A percentile compares a stretch with the other conserved stretches of the same genome.
Evolutionary conservation across 306 rosid genomes (phyloP).

Genomic region (Fragaria ananassa): DNA sequence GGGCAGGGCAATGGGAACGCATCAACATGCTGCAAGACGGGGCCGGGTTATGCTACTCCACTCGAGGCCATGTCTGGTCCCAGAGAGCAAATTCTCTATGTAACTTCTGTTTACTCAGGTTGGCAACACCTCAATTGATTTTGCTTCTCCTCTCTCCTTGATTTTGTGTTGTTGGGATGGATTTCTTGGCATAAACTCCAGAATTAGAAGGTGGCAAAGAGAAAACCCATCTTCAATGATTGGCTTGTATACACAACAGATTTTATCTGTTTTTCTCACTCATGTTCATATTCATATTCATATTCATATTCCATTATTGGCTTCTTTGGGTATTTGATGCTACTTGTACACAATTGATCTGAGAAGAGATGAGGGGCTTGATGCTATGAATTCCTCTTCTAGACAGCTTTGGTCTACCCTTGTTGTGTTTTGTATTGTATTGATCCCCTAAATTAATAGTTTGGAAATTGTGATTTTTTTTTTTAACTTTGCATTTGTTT

Average conservation of each 20-base stretch:
- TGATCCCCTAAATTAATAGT: no score
- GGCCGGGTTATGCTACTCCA: constrained; percentile 87
- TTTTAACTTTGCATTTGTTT: not conserved
- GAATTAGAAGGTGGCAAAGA: not conserved
- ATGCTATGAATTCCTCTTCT: not conserved
- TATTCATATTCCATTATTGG: no score
- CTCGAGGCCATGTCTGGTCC: constrained; percentile 86
- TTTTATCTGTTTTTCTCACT: not conserved
- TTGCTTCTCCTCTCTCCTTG: not conserved
- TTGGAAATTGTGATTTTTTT: not conserved
- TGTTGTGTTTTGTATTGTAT: no score
- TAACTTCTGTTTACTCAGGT: constrained; percentile 78
- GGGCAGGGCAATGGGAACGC: constrained; percentile 13
- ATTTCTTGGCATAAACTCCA: not conserved
- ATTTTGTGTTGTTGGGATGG: not conserved
- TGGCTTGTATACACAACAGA: not conserved
- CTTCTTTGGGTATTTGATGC: not conserved
- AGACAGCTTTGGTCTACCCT: not conserved
- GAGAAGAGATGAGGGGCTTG: no score
- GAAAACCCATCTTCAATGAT: not conserved
- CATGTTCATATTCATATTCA: no score
- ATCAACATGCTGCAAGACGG: constrained; percentile 51
- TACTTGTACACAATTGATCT: no score
- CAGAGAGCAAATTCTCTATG: constrained; percentile 68
- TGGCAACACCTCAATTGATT: not conserved